Evolutionary conservation across 305 asterid species (phyloP), one percentile per base, ranked within the genome.

Genomic region (Fraxinus baroniana): DNA sequence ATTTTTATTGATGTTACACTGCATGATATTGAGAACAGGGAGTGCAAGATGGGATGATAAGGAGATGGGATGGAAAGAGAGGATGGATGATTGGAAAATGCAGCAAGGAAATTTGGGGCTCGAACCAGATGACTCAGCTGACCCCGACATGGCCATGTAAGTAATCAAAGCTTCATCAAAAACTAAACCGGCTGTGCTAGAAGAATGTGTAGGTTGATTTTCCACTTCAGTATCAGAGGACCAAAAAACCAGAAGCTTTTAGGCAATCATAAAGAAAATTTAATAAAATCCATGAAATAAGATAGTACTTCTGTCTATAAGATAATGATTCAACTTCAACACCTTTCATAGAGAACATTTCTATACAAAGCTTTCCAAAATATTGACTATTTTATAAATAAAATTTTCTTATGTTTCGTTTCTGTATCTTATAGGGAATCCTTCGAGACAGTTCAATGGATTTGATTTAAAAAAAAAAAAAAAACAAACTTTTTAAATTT

Each of bases 51-150:
- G 97, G 97, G 98, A 93, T 85, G 98, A 92, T 28, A 90, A 84
- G 84, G 99, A 93, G 57, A 83, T 90, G 87, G 93, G 94, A 76
- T 94, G 98, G 99, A 94, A 93, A 84, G 99, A 96, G 57, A 92
- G 98, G 79, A 96, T 92, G 99, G 98, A 94, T 76, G 98, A 96
- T 8, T 93, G 99, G 98, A 94, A 96, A 92, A 46, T 80, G 93
- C 99, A 96, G 85, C 98, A 94, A 88, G 98, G 97, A 26, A 91
- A 92, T 79, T 79, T 87, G 85, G 98, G 96, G 77, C 78, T 83
- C 9, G 99, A 96, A n/a, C 79, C 78, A 37, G 97, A 93, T 82
- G 97, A 96, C 66, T 82, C 60, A 7, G 93, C 89, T 13, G 99
- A 96, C 72, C 86, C 91, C 44, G 99, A 96, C 82, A 91, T 92